Base-by-base conservation (phyloP, 495 filamentous ascomycete species). In the Penicillium lividum region DNA sequence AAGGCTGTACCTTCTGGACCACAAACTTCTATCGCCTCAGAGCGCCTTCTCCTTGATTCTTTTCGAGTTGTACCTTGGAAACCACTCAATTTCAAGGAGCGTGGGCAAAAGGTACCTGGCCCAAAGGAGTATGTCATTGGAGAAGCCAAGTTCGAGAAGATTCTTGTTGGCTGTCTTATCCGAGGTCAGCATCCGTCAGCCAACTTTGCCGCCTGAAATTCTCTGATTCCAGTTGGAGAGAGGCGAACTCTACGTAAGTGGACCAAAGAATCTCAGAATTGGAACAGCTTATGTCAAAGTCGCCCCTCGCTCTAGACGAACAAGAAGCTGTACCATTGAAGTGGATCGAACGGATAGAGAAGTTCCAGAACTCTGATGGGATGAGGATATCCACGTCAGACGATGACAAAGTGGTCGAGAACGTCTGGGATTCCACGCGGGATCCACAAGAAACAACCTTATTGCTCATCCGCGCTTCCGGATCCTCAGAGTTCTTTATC, bases 231-330 rank as follows among this genome's bases (percentile, higher is more conserved):
- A 15, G 4, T 5, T 40, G 38, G 11, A 1, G 15, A 40, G 38
- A 40, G 38, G 38, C 38, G 38, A 40, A 40, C 38, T 15, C 15
- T 40, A 16, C 38, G 15, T 40, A 16, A 15, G 38, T 4, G 38
- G 11, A 40, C 38, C 38, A 40, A 40, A 16, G 4, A 22, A 13
- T 16, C 38, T 16, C 13, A 2, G 4, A 40, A 16, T 11, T 15
- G 46, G 25, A 16, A 31, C 46, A 49, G 46, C 46, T 49, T 49
- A 49, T 49, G 46, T 49, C 51, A 53, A 22, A 31, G 28, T 52
- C 33, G 16, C 47, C 49, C 11, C 49, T 22, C 33, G 25, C 33
- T 7, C n/a, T 53, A 22, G 25, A 53, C 51, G 51, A 53, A 53
- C 51, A 43, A 30, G 36, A 43, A 15, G 16, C 16, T 9, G 36